phyloP scores from a whole-genome alignment of 2,329 filamentous ascomycete genomes.

The Plenodomus biglobosus region DNA sequence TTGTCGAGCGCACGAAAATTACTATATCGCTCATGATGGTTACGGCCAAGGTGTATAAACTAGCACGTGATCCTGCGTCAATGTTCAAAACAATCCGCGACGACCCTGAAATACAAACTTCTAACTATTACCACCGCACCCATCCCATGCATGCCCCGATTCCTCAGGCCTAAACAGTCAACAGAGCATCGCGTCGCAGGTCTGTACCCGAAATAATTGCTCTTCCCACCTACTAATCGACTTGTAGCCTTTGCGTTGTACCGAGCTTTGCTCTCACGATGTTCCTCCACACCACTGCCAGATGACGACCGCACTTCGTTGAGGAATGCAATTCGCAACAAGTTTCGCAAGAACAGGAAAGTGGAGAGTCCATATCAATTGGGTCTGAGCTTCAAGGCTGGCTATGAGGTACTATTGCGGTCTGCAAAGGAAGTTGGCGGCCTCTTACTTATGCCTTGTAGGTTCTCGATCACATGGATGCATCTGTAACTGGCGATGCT shows the following conservation, averaged over 20 bases:
- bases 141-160: slow-evolving; percentile 49
- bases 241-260: slow-evolving; percentile 68
- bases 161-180: slow-evolving; percentile 50
- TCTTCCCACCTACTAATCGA: slow-evolving; percentile 3
- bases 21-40: too few species aligned
- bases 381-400: slow-evolving; percentile 63
- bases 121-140: slow-evolving; percentile 8
- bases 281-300: slow-evolving; percentile 56
- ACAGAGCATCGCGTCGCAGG: slow-evolving; percentile 57
- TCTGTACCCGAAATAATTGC: slow-evolving; percentile 27
- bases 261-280: slow-evolving; percentile 66
- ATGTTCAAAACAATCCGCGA: slow-evolving; percentile 15
- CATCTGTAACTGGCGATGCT: slow-evolving; percentile 38
- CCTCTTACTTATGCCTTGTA: slow-evolving; percentile 18
- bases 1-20: too few species aligned
- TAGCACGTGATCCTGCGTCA: slow-evolving; percentile 28
- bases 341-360: slow-evolving; percentile 62
- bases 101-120: slow-evolving; percentile 3
- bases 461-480: slow-evolving; percentile 50
- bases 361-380: slow-evolving; percentile 63
- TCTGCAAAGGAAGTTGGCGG: neutral
- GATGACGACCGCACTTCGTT: slow-evolving; percentile 56
- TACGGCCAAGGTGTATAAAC: too few species aligned
- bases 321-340: slow-evolving; percentile 59
- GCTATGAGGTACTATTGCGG: slow-evolving; percentile 60